Evolutionary conservation across 345 rosid genomes (phyloP).

Genomic region (Tarenaya hassleriana): DNA sequence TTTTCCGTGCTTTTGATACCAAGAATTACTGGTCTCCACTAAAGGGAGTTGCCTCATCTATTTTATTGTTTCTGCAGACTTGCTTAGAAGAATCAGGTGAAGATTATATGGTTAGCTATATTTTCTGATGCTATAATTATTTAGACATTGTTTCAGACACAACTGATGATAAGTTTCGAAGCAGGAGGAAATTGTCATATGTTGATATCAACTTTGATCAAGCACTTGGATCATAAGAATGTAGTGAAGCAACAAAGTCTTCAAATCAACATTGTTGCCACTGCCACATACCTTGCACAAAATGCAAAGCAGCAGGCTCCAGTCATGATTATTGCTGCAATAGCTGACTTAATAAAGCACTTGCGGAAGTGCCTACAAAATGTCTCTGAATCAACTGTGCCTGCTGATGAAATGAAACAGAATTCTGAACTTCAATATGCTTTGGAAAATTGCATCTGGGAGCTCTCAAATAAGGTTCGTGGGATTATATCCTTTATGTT

Average conservation of each 20-base stretch:
- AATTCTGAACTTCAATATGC: conserved; percentile 58
- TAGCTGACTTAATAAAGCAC: conserved; percentile 71
- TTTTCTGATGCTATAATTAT: conserved; percentile 4
- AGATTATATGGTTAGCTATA: conserved; percentile 10
- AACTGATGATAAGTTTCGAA: conserved; percentile 22
- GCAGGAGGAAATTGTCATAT: conserved; percentile 74
- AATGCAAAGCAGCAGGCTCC: conserved; percentile 64
- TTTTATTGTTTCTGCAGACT: conserved; percentile 58
- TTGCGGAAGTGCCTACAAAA: conserved; percentile 73
- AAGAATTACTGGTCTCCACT: conserved; percentile 67
- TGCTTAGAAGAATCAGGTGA: conserved; percentile 82
- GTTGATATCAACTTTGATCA: conserved; percentile 62
- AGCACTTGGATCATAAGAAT: conserved; percentile 91
- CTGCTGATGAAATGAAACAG: conserved; percentile 36
- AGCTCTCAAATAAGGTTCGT: conserved; percentile 67
- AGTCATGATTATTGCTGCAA: conserved; percentile 51
- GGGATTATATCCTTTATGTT: neutral
- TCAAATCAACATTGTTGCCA: conserved; percentile 56
- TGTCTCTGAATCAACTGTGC: conserved; percentile 41
- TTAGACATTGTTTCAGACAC: neutral
- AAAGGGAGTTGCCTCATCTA: conserved; percentile 69
- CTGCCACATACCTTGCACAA: conserved; percentile 48
- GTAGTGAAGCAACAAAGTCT: conserved; percentile 50
- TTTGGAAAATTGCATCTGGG: conserved; percentile 66
- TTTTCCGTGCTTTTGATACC: conserved; percentile 64